Evolutionary conservation across 1,284 basidiomycete species (phyloP).

Genomic region (Athelia psychrophila): DNA sequence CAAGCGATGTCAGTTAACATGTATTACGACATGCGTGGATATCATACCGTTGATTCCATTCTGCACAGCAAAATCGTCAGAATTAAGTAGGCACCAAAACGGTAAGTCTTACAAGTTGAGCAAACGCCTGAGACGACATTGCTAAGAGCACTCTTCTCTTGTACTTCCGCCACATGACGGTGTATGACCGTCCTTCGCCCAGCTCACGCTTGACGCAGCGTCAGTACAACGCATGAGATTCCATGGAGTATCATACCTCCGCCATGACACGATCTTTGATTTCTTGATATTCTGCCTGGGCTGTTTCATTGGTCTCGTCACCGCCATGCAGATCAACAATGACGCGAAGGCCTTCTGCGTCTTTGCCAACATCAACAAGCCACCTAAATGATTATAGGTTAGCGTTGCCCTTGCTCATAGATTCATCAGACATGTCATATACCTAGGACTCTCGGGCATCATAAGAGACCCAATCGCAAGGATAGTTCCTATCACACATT

Average conservation of each 20-base stretch:
- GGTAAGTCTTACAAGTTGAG: slow-evolving; percentile 73
- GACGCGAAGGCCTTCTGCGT: slow-evolving; percentile 84
- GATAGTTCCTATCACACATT: slow-evolving; percentile 85
- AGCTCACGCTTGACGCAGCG: slow-evolving; percentile 50
- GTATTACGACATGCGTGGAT: neutral
- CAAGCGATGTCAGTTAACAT: slow-evolving; percentile 2
- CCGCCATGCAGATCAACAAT: slow-evolving; percentile 91
- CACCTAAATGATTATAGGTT: slow-evolving; percentile 64
- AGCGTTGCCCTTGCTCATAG: too few species aligned
- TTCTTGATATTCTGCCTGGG: slow-evolving; percentile 86
- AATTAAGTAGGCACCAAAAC: slow-evolving; percentile 2
- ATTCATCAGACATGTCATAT: slow-evolving; percentile 7
- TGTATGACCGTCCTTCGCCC: slow-evolving; percentile 83
- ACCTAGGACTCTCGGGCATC: slow-evolving; percentile 93
- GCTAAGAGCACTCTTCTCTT: slow-evolving; percentile 89
- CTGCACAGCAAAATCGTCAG: slow-evolving; percentile 32
- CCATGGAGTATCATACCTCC: slow-evolving; percentile 53
- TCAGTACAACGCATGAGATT: neutral
- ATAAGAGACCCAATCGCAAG: slow-evolving; percentile 82
- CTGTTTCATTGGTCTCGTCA: slow-evolving; percentile 69
- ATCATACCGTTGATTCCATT: slow-evolving; percentile 85
- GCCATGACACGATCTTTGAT: slow-evolving; percentile 87
- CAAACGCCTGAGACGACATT: slow-evolving; percentile 97
- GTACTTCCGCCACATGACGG: slow-evolving; percentile 86
- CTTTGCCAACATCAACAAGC: slow-evolving; percentile 89